Conservation (phyloP, 2,329 filamentous ascomycete genomes). For the Fusarium kyushuense region DNA sequence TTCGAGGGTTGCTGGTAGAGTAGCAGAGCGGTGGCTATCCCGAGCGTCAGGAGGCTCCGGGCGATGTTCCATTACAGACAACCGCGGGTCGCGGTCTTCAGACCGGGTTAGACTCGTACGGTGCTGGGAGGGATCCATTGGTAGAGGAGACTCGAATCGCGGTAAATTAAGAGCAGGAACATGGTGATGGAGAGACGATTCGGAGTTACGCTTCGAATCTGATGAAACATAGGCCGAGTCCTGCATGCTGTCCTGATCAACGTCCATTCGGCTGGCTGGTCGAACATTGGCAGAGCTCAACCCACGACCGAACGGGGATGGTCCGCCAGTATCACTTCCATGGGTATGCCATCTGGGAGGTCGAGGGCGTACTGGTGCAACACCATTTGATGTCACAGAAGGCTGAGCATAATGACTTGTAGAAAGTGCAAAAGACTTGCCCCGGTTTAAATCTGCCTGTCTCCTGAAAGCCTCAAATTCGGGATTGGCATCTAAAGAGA, state of each 20-base stretch:
- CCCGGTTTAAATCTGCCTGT: conserved; percentile 74
- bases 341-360: conserved; percentile 63
- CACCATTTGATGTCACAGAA: conserved; percentile 41
- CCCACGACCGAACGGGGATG: conserved; percentile 49
- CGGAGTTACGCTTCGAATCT: conserved; percentile 66
- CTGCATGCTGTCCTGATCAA: conserved; percentile 60
- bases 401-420: conserved; percentile 59
- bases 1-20: conserved; percentile 64
- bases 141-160: conserved; percentile 56
- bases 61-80: conserved; percentile 66
- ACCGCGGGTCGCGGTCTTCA: conserved; percentile 65
- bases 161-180: conserved; percentile 57
- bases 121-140: conserved; percentile 46
- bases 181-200: conserved; percentile 58
- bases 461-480: conserved; percentile 85
- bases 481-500: conserved; percentile 80
- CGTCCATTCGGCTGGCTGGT: conserved; percentile 55
- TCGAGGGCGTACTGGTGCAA: conserved; percentile 55
- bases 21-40: conserved; percentile 58
- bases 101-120: conserved; percentile 54
- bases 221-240: conserved; percentile 68
- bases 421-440: conserved; percentile 60
- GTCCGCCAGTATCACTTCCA: conserved; percentile 58
- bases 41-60: conserved; percentile 53
- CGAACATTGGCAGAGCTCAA: conserved; percentile 39